A percentile compares a stretch with the other conserved stretches of the same genome.
phyloP scores from a whole-genome alignment of 495 filamentous ascomycete species.

The Polyplosphaeria fusca region DNA sequence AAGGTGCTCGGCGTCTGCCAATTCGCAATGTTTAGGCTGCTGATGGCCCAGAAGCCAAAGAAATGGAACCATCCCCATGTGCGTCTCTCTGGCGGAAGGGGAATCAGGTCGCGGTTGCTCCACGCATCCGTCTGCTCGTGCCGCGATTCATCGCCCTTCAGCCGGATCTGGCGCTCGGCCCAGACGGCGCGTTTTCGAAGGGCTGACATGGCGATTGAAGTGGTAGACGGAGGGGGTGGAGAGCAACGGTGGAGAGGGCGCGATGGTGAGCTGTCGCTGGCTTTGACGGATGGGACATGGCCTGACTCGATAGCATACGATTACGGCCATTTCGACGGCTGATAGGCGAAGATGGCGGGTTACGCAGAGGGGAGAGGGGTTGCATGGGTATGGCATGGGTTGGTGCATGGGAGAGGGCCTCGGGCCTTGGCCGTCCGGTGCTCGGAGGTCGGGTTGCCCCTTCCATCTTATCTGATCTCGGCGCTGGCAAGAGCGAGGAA shows the following conservation, averaged over 20 bases:
- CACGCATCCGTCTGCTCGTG: conserved; percentile 29
- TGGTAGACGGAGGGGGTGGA: background rate
- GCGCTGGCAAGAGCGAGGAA: no score
- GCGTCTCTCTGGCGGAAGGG: conserved; percentile 38
- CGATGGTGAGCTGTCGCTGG: background rate
- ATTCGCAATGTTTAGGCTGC: conserved; percentile 36
- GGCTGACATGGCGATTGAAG: background rate
- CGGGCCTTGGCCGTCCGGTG: background rate
- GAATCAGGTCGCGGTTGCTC: conserved; percentile 40
- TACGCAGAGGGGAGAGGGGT: no score
- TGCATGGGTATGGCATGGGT: no score
- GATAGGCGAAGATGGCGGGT: no score
- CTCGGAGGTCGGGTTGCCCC: conserved; percentile 3
- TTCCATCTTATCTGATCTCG: conserved; percentile 7
- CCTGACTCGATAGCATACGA: no score
- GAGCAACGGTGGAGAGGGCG: background rate
- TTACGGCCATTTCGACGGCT: no score
- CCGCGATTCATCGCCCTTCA: conserved; percentile 12
- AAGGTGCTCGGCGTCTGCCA: conserved; percentile 44
- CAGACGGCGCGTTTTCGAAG: background rate
- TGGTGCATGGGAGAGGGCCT: background rate
- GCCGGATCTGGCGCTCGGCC: background rate
- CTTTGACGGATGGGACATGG: no score
- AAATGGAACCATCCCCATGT: conserved; percentile 40
- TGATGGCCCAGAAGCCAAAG: conserved; percentile 38